phyloP scores from a whole-genome alignment of 2,329 filamentous ascomycete genomes.

The Hypoxylon sp. region DNA sequence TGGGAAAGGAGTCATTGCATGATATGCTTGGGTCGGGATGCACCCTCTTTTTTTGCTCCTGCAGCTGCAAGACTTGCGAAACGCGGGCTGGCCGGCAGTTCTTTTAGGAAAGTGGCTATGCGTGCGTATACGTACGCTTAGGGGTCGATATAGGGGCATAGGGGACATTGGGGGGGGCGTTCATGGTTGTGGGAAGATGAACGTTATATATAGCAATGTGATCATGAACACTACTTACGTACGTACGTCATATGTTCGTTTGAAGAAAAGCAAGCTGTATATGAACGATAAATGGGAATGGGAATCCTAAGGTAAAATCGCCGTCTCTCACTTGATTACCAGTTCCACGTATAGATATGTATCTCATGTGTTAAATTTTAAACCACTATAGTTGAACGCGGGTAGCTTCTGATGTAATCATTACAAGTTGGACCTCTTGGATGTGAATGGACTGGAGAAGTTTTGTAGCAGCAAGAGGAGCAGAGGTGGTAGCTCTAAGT shows the following conservation, averaged over 20 bases:
- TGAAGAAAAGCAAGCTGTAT: constrained; percentile 24
- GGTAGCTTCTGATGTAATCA: too few species aligned
- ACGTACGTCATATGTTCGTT: constrained; percentile 25
- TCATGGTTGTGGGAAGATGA: constrained; percentile 24
- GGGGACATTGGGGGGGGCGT: constrained; percentile 6
- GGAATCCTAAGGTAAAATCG: neutral
- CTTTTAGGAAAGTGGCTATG: constrained; percentile 16
- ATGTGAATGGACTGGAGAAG: neutral
- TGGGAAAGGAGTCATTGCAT: constrained; percentile 23
- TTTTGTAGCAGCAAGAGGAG: neutral
- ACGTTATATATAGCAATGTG: constrained; percentile 41
- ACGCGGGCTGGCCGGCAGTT: constrained; percentile 31
- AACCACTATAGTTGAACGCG: neutral
- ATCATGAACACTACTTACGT: constrained; percentile 41
- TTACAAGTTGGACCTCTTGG: too few species aligned
- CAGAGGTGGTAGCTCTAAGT: neutral
- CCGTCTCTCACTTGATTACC: neutral
- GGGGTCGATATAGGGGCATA: neutral
- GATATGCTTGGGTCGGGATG: constrained; percentile 18
- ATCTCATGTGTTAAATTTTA: neutral
- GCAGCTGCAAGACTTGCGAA: constrained; percentile 33
- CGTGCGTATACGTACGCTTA: constrained; percentile 4
- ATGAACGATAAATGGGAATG: constrained; percentile 14
- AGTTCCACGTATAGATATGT: neutral
- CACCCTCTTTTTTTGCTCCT: constrained; percentile 8